Evolutionary conservation across 495 filamentous ascomycete genomes (phyloP), one percentile per base, ranked within the genome.

Genomic region (Podospora comata): DNA sequence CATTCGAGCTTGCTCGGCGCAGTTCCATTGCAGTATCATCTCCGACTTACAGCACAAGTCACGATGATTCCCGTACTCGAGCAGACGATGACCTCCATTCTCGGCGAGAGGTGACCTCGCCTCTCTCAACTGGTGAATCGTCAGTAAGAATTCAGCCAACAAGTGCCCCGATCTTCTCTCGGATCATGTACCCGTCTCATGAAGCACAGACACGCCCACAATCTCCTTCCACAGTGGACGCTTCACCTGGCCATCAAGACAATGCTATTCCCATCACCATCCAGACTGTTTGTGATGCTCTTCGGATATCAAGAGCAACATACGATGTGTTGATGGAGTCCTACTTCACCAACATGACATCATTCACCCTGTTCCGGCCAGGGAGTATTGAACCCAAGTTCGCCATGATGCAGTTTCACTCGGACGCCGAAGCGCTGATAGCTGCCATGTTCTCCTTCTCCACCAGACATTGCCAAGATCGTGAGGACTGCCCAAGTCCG

Each of bases 261-360:
- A 55, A 19, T 11, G 34, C 55, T 0, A 34, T 32, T 6, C 18
- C 34, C 16, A 65, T 71, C 19, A 71, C 59, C 13, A 39, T 69
- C 6, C 18, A 69, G 34, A 66, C 32, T 28, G 67, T 69, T 5
- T 68, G 70, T 55, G 64, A 58, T 5, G 60, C 59, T 1, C 62
- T 71, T 28, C 61, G 56, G 39, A 71, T 71, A 67, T 68, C 65
- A 1, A 67, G 59, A 48, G 54, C 58, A 3, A 56, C 27, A 15
- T 70, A 66, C 57, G 34, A 68, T 64, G 23, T 68, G 34, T 65
- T 70, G 65, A 72, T 77, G 58, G 63, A 70, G 18, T 59, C 65
- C 4, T 78, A 76, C 66, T 78, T 78, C 65, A 55, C 57, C 23
- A 75, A 76, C 54, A 76, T 79, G 71, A 72, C 70, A 1, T n/a